Conservation (phyloP, 768 basidiomycete genomes). For the Tulasnella sp. region DNA sequence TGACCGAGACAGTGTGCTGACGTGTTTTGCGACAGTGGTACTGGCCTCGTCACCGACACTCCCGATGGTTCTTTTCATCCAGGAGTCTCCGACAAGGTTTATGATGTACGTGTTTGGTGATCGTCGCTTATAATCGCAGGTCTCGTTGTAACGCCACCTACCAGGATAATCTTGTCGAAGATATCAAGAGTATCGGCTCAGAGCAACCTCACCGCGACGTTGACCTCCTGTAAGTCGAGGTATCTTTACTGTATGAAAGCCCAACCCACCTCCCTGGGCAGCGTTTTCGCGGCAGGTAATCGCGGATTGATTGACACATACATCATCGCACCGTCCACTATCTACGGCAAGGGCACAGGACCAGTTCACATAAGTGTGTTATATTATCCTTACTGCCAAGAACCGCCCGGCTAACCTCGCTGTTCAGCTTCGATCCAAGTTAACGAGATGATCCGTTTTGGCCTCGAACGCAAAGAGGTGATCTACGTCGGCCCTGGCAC, state of each 20-base stretch:
- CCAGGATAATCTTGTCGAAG: constrained; percentile 22
- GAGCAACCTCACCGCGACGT: constrained; percentile 22
- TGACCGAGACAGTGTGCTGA: not conserved
- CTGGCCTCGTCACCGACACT: constrained; percentile 19
- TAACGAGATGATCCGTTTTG: constrained; percentile 19
- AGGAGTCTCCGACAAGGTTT: constrained; percentile 22
- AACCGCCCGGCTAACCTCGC: not conserved
- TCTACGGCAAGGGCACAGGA: constrained; percentile 13
- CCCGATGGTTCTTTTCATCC: constrained; percentile 19
- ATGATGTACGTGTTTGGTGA: constrained; percentile 18
- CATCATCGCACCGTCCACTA: constrained; percentile 16
- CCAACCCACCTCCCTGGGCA: not conserved
- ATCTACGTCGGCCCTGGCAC: constrained; percentile 15
- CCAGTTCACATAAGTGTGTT: constrained; percentile 1
- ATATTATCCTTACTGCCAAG: not conserved
- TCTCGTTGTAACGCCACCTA: not conserved
- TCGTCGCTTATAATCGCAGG: not conserved
- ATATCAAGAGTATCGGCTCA: constrained; percentile 21
- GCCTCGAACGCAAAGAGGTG: constrained; percentile 12
- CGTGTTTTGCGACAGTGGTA: constrained; percentile 9
- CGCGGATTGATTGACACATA: constrained; percentile 13
- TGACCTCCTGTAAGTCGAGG: not conserved
- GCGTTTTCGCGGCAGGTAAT: constrained; percentile 15
- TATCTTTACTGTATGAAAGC: not conserved
- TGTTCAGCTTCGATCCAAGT: constrained; percentile 21